Evolutionary conservation across 345 rosid genomes (phyloP), one percentile per base, ranked within the genome.

Genomic region (Clausena lansium): DNA sequence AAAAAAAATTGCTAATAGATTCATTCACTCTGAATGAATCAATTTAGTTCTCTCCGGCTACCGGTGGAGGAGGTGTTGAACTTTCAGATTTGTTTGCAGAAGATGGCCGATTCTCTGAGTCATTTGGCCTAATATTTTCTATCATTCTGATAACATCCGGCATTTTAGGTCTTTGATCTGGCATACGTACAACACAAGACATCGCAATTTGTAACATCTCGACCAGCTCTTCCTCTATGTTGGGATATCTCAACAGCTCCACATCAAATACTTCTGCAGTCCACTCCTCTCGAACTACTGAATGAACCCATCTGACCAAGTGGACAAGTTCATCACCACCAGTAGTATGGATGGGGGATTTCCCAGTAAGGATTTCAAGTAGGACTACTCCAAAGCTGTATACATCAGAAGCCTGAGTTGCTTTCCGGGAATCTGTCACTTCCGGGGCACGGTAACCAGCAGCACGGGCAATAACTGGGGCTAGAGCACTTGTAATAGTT

Each of bases 211-310:
- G 99, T 80, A 97, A 79, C 99, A 97, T 88, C 87, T 91, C 99
- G 35, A 97, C 99, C 92, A 97, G 86, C 88, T 97, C 99, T 84
- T 97, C 98, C 77, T 97, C 98, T 66, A 97, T 97, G 77, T 93
- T 92, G 10, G 98, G 89, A 85, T 88, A 91, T 84, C 93, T 88
- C 83, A 93, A 81, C 82, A 97, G 88, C 89, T 94, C 98, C 1
- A 94, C 70, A n/a, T 97, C 99, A 9, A 94, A 96, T 4, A 97
- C 99, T 72, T 97, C 98, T 36, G 98, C 98, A 0, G 98, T 96
- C 99, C 98, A 94, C 85, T 96, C 99, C 74, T 96, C 99, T 35
- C 98, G 87, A 66, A 96, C 99, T 7, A 97, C 98, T 0, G 97
- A 97, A 79, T 94, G 98, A 70, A 97, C 99, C 99, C 99, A 97